These are phyloP conservation scores for Aurantiochytrium sp. DNA, from an alignment of 108 stramenopile genomes.

Conservation along the genomic window DNA sequence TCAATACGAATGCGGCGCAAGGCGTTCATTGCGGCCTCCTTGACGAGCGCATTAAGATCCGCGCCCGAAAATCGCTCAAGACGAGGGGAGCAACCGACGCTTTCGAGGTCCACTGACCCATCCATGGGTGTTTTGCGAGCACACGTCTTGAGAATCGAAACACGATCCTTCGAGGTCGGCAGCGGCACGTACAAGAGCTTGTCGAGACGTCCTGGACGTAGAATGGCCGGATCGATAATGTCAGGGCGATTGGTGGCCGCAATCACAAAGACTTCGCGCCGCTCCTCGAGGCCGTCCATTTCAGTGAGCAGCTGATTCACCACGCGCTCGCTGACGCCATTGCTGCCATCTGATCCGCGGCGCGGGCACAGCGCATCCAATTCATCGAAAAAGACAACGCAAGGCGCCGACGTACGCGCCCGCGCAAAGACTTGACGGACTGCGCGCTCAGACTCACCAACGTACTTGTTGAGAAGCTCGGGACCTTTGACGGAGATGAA, in stretches of 20 bases:
- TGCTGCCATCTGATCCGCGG: slow-evolving; percentile 71
- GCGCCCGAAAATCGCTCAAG: slow-evolving; percentile 53
- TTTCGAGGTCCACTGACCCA: slow-evolving; percentile 29
- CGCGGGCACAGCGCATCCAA: slow-evolving; percentile 94
- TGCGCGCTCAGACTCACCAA: slow-evolving; percentile 98
- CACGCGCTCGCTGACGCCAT: slow-evolving; percentile 95
- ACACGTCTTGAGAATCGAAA: slow-evolving; percentile 33
- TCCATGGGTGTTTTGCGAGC: slow-evolving; percentile 21
- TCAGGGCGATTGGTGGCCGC: slow-evolving; percentile 53
- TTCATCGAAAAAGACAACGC: slow-evolving; percentile 99
- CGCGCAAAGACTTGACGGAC: slow-evolving; percentile 97
- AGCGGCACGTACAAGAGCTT: slow-evolving; percentile 45
- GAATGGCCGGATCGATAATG: slow-evolving; percentile 59
- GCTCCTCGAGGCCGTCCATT: slow-evolving; percentile 78
- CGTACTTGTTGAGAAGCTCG: slow-evolving; percentile 95
- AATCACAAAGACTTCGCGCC: slow-evolving; percentile 48
- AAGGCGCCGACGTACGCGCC: slow-evolving; percentile 95
- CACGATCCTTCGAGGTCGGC: slow-evolving; percentile 38
- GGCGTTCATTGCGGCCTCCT: slow-evolving; percentile 50
- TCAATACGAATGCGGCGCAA: slow-evolving; percentile 14
- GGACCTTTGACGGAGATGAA: slow-evolving; percentile 97
- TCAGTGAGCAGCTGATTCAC: slow-evolving; percentile 99
- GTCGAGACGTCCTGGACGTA: slow-evolving; percentile 52
- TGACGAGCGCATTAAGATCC: slow-evolving; percentile 45
- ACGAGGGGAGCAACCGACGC: slow-evolving; percentile 27